Percentiles rank a stretch among this genome's conserved stretches.
These are phyloP conservation scores for Mortierella sp. DNA, from an alignment of 371 early-diverging fungal species.

Conservation along the genomic window DNA sequence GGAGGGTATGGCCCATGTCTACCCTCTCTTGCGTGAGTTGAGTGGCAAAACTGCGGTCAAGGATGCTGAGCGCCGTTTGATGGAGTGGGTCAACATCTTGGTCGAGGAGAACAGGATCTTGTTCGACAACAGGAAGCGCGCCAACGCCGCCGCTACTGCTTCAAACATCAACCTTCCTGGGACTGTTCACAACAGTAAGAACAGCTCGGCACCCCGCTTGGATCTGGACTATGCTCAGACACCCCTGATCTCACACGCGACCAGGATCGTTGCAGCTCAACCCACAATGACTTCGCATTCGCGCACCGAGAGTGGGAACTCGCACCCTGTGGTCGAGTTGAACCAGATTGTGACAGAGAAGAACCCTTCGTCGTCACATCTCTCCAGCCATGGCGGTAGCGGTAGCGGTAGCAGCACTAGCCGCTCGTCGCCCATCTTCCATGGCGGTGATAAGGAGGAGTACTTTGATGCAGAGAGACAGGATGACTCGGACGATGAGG, in stretches of 20 bases:
- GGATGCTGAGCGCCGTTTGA: slow-evolving; percentile 55
- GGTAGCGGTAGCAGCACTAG: not conserved
- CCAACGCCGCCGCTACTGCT: slow-evolving; percentile 31
- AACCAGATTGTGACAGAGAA: slow-evolving; percentile 35
- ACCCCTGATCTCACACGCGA: slow-evolving; percentile 50
- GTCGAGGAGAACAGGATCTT: slow-evolving; percentile 56
- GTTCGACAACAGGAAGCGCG: slow-evolving; percentile 40
- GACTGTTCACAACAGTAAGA: not conserved
- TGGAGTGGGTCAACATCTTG: slow-evolving; percentile 57
- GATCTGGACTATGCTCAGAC: slow-evolving; percentile 36
- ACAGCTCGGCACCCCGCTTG: not conserved
- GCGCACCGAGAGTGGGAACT: not conserved
- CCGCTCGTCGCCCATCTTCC: slow-evolving; percentile 14
- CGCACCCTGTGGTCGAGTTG: slow-evolving; percentile 20
- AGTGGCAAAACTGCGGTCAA: slow-evolving; percentile 54
- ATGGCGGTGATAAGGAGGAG: slow-evolving; percentile 51
- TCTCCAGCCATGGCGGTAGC: not conserved
- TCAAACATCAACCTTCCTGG: slow-evolving; percentile 5
- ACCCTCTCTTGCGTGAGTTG: slow-evolving; percentile 42
- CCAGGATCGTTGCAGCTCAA: slow-evolving; percentile 41
- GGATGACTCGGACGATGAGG: slow-evolving; percentile 51
- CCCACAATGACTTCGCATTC: slow-evolving; percentile 35
- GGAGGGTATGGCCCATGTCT: slow-evolving; percentile 54
- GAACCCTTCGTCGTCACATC: slow-evolving; percentile 1
- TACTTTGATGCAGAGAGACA: slow-evolving; percentile 43